Conservation (phyloP, 345 rosid genomes). For the Hypericum perforatum region DNA sequence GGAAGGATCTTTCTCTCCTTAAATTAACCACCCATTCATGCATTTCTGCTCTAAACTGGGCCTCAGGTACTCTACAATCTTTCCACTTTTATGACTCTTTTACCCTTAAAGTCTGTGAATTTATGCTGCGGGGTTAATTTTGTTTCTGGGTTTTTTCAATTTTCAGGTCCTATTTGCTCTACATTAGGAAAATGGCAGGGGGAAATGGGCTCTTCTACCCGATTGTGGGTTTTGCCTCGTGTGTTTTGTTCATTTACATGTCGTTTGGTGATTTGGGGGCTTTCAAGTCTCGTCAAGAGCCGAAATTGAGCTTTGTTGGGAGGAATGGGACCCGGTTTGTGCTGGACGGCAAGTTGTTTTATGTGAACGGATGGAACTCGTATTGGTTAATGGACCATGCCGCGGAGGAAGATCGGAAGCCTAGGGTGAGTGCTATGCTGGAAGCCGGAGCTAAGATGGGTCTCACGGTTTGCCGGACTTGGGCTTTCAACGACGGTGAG, state of each 20-base stretch:
- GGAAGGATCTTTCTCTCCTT: no score
- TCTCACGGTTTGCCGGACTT: conserved; percentile 84
- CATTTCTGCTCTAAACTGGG: no score
- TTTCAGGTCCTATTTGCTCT: no score
- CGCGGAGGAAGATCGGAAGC: conserved; percentile 49
- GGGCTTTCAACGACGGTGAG: conserved; percentile 96
- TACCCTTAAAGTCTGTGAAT: no score
- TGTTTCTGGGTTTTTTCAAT: no score
- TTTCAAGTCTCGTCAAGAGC: conserved; percentile 21
- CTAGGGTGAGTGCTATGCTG: conserved; percentile 57
- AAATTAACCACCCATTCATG: no score
- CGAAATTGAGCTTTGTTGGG: conserved; percentile 44
- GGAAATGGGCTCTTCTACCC: conserved; percentile 58
- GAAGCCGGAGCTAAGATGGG: conserved; percentile 85
- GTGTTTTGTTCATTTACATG: conserved; percentile 60
- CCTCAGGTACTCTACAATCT: no score
- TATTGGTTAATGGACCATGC: conserved; percentile 95
- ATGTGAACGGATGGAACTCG: conserved; percentile 88
- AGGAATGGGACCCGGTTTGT: conserved; percentile 67
- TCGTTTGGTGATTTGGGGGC: conserved; percentile 52
- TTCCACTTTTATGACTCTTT: no score
- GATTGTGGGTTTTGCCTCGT: conserved; percentile 70
- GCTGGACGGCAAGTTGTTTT: conserved; percentile 50
- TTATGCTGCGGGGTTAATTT: no score
- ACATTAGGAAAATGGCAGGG: conserved; percentile 34